Percentiles rank a stretch among this genome's conserved stretches.
Conservation (phyloP, 2,329 filamentous ascomycete species). For the Ophiostoma ips region DNA sequence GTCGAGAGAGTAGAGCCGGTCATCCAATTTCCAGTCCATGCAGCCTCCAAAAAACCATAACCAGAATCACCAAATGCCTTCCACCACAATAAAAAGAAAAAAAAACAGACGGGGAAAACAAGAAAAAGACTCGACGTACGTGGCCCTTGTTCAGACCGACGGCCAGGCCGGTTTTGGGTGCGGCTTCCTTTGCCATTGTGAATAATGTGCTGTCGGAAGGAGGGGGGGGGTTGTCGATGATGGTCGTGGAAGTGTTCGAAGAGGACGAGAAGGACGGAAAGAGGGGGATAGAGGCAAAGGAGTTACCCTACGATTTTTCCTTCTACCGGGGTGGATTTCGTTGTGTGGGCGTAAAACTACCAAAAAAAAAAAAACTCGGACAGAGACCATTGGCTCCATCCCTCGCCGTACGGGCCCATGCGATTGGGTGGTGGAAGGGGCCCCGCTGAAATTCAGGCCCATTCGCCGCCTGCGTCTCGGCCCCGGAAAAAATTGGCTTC, state of each 20-base stretch:
- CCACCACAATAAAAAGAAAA: neutral
- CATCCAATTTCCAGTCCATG: too few relatives aligned
- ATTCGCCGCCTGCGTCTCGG: neutral
- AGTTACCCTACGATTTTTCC: slow-evolving; percentile 1
- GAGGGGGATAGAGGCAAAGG: neutral
- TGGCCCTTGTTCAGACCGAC: slow-evolving; percentile 43
- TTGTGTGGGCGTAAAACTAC: slow-evolving; percentile 5
- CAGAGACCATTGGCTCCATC: neutral
- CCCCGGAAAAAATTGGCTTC: neutral
- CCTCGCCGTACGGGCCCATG: too few relatives aligned
- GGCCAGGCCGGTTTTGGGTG: slow-evolving; percentile 43
- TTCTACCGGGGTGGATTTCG: neutral
- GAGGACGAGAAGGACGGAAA: neutral
- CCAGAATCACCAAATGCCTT: neutral
- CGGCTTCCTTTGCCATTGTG: slow-evolving; percentile 45
- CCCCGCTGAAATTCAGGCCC: neutral
- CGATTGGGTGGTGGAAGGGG: neutral
- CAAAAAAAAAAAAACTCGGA: neutral
- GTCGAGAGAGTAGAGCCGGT: too few relatives aligned
- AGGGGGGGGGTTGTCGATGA: slow-evolving; percentile 17
- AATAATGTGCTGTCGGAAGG: neutral
- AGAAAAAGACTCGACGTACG: slow-evolving; percentile 14
- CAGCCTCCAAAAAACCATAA: too few relatives aligned
- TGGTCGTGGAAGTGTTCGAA: slow-evolving; percentile 10
- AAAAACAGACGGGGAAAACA: neutral